phyloP scores from a whole-genome alignment of 768 basidiomycete genomes.

The Pleurotus sapidus region DNA sequence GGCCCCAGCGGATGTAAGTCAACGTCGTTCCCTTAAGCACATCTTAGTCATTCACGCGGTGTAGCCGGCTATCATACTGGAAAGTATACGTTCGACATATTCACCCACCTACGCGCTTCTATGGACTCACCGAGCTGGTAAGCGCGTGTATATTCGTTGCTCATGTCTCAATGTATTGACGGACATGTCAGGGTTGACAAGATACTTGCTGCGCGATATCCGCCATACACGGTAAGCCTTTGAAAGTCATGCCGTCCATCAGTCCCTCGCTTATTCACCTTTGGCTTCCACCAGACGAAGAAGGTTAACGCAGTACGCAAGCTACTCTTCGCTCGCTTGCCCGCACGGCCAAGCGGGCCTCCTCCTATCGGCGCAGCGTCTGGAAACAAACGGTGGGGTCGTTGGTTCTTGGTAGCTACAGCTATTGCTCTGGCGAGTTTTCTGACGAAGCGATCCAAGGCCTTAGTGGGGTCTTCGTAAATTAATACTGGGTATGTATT shows the following conservation, averaged over 20 bases:
- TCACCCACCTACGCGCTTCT: conserved; percentile 70
- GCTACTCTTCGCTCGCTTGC: conserved; percentile 30
- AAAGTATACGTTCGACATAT: conserved; percentile 72
- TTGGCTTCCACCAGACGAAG: conserved; percentile 18
- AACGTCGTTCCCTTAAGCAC: neutral
- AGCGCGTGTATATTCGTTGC: conserved; percentile 16
- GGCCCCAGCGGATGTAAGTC: conserved; percentile 70
- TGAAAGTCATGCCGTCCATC: neutral
- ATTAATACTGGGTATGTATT: no score
- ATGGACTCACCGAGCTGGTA: conserved; percentile 60
- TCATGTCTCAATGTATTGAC: conserved; percentile 12
- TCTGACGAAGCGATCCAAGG: conserved; percentile 39
- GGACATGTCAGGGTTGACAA: conserved; percentile 41
- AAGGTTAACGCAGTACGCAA: conserved; percentile 27
- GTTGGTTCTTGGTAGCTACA: conserved; percentile 42
- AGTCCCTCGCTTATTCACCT: neutral
- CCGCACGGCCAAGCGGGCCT: conserved; percentile 41
- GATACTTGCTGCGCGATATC: conserved; percentile 51
- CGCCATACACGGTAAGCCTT: conserved; percentile 50
- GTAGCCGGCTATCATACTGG: conserved; percentile 71
- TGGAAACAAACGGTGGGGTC: conserved; percentile 32
- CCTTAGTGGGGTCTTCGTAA: conserved; percentile 3
- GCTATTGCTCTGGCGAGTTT: conserved; percentile 38
- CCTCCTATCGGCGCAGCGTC: conserved; percentile 19
- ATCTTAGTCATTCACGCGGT: neutral